Conservation (phyloP, 2,329 filamentous ascomycete genomes). For the Exophiala sp. region DNA sequence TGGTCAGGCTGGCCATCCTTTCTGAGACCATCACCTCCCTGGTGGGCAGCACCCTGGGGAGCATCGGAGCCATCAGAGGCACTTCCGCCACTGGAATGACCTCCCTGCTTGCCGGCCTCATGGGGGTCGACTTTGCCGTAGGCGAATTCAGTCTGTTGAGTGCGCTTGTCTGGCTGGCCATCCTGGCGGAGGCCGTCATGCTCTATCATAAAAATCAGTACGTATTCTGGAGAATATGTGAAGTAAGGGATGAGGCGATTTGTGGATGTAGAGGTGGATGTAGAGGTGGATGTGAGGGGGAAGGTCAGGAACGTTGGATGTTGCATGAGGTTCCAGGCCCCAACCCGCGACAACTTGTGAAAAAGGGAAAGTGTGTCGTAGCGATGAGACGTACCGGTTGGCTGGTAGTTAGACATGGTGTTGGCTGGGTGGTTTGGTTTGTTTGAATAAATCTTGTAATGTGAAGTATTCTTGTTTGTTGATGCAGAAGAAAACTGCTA, state of each 20-base stretch:
- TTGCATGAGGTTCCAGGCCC: too few relatives aligned
- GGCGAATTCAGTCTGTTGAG: conserved; percentile 22
- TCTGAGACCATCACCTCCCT: conserved; percentile 19
- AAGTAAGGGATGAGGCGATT: background rate
- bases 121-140: conserved; percentile 27
- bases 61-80: conserved; percentile 3
- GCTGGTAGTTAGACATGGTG: conserved; percentile 29
- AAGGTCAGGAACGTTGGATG: background rate
- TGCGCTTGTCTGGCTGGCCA: conserved; percentile 22
- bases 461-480: background rate
- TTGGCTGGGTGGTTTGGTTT: conserved; percentile 6
- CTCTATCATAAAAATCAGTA: conserved; percentile 5
- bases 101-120: conserved; percentile 27
- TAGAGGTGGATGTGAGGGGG: background rate
- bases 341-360: background rate
- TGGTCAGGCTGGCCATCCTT: conserved; percentile 26
- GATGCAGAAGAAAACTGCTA: conserved; percentile 3
- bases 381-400: conserved; percentile 18
- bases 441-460: conserved; percentile 3
- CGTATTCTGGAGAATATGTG: background rate
- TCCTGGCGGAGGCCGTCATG: conserved; percentile 28
- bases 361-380: background rate
- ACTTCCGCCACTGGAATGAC: conserved; percentile 14
- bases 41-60: conserved; percentile 13
- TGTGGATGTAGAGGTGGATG: background rate